Evolutionary conservation across 2,329 filamentous ascomycete species (phyloP).

Genomic region (Elsinoe necatrix): DNA sequence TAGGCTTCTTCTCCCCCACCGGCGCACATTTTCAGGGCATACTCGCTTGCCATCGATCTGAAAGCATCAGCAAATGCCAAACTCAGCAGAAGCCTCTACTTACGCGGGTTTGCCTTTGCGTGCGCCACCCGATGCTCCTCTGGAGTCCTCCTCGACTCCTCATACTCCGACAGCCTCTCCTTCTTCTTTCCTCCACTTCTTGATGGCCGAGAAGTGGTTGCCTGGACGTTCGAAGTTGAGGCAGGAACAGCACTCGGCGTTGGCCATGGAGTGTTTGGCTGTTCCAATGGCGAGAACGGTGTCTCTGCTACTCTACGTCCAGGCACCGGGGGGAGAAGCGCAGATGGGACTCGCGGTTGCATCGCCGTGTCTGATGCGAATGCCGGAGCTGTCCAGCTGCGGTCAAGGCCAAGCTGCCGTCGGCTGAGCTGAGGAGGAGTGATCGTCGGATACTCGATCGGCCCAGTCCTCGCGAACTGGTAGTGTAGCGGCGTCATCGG

Average conservation of each 20-base stretch:
- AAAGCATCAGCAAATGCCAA: neutral
- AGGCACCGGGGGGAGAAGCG: neutral
- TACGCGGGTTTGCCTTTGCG: neutral
- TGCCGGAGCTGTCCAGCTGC: neutral
- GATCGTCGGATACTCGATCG: neutral
- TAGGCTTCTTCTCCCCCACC: neutral
- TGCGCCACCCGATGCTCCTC: constrained; percentile 13
- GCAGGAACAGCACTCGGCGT: neutral
- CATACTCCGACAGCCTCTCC: neutral
- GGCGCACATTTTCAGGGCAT: neutral
- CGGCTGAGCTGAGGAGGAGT: neutral
- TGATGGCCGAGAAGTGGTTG: neutral
- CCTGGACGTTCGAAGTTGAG: neutral
- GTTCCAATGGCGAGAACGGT: neutral
- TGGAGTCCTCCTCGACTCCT: constrained; percentile 5
- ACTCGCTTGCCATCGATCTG: neutral
- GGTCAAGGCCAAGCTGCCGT: neutral
- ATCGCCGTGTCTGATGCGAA: neutral
- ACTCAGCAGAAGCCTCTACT: neutral
- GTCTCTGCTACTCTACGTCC: neutral
- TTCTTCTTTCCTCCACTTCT: neutral
- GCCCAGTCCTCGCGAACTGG: neutral
- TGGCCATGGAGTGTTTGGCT: neutral
- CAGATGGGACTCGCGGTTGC: neutral
- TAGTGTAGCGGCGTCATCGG: neutral